Evolutionary conservation across 1,284 basidiomycete species (phyloP).

Genomic region (Neonothopanus nambi): DNA sequence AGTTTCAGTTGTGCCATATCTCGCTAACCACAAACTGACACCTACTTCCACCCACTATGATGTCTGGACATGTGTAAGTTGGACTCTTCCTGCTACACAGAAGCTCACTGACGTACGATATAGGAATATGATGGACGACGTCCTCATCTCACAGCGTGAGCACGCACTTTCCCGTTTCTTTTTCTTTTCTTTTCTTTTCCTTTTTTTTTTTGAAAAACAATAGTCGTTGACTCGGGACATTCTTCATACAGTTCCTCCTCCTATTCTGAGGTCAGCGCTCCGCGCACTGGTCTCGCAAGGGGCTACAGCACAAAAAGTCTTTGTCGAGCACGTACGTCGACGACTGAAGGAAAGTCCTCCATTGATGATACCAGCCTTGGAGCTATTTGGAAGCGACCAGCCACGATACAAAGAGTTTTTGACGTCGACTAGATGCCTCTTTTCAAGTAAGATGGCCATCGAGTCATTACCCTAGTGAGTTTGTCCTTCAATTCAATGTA

Average conservation of each 20-base stretch:
- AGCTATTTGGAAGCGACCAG: constrained; percentile 11
- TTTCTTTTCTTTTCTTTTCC: not conserved
- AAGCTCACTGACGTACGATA: not conserved
- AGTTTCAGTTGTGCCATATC: too few species aligned
- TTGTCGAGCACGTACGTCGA: constrained; percentile 19
- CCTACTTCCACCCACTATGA: too few species aligned
- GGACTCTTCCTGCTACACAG: not conserved
- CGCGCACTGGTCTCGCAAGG: constrained; percentile 16
- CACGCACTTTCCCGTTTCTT: not conserved
- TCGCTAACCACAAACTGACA: too few species aligned
- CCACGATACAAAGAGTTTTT: constrained; percentile 13
- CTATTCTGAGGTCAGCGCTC: constrained; percentile 18
- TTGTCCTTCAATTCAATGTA: not conserved
- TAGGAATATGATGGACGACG: constrained; percentile 25
- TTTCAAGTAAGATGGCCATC: constrained; percentile 19
- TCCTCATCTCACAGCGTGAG: constrained; percentile 22
- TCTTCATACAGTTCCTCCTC: constrained; percentile 12
- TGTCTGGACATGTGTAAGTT: constrained; percentile 15
- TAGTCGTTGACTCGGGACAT: not conserved
- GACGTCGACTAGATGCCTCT: constrained; percentile 17
- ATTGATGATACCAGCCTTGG: constrained; percentile 9
- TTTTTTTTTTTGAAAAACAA: not conserved
- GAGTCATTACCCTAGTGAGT: constrained; percentile 22
- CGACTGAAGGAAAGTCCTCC: constrained; percentile 15
- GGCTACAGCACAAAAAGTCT: constrained; percentile 12